These are phyloP conservation scores for Cardamine resedifolia DNA, from an alignment of 345 rosid genomes.

Conservation along the genomic window DNA sequence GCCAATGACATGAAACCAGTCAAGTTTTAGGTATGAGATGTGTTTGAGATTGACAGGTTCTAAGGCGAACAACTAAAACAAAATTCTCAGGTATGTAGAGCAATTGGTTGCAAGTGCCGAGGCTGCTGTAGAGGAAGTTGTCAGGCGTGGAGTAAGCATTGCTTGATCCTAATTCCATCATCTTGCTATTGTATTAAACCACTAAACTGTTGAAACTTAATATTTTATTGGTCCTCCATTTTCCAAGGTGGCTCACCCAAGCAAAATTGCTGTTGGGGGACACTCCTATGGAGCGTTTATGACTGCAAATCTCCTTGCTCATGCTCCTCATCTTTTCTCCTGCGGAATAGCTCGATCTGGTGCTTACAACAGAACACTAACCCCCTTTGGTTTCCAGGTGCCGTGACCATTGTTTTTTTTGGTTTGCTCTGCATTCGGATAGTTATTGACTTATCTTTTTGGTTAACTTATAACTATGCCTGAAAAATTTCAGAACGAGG, in stretches of 20 bases:
- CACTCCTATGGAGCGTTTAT: constrained; percentile 99
- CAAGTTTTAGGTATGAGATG: constrained; percentile 5
- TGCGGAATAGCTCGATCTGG: constrained; percentile 99
- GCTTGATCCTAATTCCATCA: constrained; percentile 13
- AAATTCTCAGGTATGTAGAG: constrained; percentile 71
- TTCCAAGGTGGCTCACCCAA: constrained; percentile 82
- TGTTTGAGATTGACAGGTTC: constrained; percentile 11
- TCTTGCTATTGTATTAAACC: background rate
- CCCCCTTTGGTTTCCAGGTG: constrained; percentile 99
- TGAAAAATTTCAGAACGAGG: constrained; percentile 65
- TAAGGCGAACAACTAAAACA: constrained; percentile 18
- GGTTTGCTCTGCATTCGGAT: constrained; percentile 17
- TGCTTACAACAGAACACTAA: constrained; percentile 97
- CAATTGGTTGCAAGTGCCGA: constrained; percentile 95
- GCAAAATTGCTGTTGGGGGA: constrained; percentile 92
- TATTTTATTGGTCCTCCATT: background rate
- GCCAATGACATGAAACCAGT: background rate
- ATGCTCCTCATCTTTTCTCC: constrained; percentile 95
- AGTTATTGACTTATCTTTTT: constrained; percentile 7
- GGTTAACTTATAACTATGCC: background rate
- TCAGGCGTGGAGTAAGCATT: constrained; percentile 74
- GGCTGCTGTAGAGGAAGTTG: constrained; percentile 98
- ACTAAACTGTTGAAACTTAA: background rate
- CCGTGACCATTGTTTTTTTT: background rate
- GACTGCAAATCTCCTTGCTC: constrained; percentile 96